A percentile compares a stretch with the other conserved stretches of the same genome.
phyloP scores from a whole-genome alignment of 2,329 filamentous ascomycete species.

The Beauveria caledonica region DNA sequence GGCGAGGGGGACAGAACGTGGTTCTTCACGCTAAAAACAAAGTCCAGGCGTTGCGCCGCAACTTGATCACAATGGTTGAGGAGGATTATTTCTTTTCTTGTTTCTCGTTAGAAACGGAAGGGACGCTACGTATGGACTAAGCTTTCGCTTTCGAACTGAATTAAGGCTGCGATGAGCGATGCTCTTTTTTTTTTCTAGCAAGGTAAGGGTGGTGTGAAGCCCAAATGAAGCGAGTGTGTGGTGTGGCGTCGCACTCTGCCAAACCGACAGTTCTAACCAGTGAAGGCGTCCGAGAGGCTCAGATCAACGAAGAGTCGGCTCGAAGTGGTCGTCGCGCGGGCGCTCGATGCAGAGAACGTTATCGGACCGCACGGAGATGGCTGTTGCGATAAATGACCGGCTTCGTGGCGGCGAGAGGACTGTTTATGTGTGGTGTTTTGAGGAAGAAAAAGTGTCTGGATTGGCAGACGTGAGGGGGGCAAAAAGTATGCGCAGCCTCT shows the following conservation, averaged over 20 bases:
- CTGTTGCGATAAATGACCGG: constrained; percentile 23
- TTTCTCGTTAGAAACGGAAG: constrained; percentile 1
- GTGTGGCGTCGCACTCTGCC: constrained; percentile 19
- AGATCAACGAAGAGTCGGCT: constrained; percentile 31
- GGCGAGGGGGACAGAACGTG: not conserved
- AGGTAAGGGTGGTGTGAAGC: not conserved
- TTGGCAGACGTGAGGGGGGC: constrained; percentile 12
- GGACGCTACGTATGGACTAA: constrained; percentile 3
- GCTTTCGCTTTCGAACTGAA: not conserved
- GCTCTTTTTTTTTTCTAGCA: not conserved
- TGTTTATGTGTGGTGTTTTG: constrained; percentile 20
- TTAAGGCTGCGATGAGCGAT: not conserved
- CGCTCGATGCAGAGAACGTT: constrained; percentile 15
- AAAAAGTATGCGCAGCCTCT: constrained; percentile 13
- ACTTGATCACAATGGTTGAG: not conserved
- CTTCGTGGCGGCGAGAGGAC: constrained; percentile 28
- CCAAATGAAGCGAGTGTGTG: constrained; percentile 13
- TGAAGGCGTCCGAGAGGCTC: constrained; percentile 50
- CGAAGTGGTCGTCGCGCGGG: constrained; percentile 22
- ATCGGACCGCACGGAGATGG: constrained; percentile 2
- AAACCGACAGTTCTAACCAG: constrained; percentile 41
- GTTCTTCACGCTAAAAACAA: constrained; percentile 7
- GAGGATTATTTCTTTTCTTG: constrained; percentile 1
- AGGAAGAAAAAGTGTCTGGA: constrained; percentile 15
- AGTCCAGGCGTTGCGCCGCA: not conserved